A percentile compares a stretch with the other conserved stretches of the same genome.
Evolutionary conservation across 805 yeast species (phyloP).

Genomic region (Schwanniomyces vanrijiae): DNA sequence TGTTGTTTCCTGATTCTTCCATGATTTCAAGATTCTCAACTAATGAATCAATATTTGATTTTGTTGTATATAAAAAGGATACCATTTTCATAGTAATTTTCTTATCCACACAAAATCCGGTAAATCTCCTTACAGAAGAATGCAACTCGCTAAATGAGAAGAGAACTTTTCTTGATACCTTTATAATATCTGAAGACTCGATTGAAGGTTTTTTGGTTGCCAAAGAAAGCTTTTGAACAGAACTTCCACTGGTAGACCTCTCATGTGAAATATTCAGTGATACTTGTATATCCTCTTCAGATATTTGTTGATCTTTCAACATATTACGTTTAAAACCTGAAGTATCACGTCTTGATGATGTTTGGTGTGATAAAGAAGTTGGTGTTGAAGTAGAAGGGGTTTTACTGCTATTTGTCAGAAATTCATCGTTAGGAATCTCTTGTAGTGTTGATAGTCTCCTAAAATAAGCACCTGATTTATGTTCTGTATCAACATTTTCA

Average conservation of each 20-base stretch:
- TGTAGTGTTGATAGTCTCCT: conserved; percentile 64
- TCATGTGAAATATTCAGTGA: conserved; percentile 3
- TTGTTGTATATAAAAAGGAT: conserved; percentile 49
- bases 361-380: not conserved
- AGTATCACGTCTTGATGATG: conserved; percentile 1
- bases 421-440: conserved; percentile 43
- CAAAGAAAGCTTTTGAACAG: conserved; percentile 9
- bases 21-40: conserved; percentile 56
- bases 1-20: conserved; percentile 40
- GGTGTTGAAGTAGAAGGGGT: not conserved
- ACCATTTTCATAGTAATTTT: conserved; percentile 54
- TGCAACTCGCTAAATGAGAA: conserved; percentile 67
- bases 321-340: not conserved
- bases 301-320: not conserved
- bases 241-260: conserved; percentile 1
- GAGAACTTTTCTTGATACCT: conserved; percentile 58
- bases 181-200: conserved; percentile 27
- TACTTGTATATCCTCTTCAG: not conserved
- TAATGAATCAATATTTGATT: conserved; percentile 54
- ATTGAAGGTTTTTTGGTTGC: conserved; percentile 5
- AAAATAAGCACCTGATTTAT: conserved; percentile 61
- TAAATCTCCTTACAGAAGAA: conserved; percentile 54
- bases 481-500: conserved; percentile 43
- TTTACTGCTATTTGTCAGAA: not conserved
- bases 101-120: conserved; percentile 59